phyloP scores from a whole-genome alignment of 768 basidiomycete genomes.

The Albatrellus ellisii region DNA sequence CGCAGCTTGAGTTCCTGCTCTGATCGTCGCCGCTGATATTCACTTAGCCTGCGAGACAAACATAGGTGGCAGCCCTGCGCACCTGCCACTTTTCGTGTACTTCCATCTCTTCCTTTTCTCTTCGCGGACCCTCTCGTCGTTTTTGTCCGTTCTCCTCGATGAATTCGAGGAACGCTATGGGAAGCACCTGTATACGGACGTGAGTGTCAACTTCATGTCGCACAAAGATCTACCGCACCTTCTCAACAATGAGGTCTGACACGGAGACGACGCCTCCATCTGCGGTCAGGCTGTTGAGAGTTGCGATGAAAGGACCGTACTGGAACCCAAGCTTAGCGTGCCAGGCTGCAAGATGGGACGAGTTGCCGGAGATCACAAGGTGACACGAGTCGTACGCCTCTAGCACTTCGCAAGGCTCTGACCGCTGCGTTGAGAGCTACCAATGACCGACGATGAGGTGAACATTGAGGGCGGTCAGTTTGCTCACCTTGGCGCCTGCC shows the following conservation, averaged over 20 bases:
- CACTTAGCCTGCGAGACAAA: too few relatives aligned
- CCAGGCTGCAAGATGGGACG: slow-evolving; percentile 80
- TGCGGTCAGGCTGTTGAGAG: slow-evolving; percentile 61
- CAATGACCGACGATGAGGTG: not conserved
- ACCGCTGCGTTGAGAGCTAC: slow-evolving; percentile 39
- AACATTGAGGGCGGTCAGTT: slow-evolving; percentile 1
- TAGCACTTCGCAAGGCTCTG: slow-evolving; percentile 73
- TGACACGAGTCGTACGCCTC: slow-evolving; percentile 61
- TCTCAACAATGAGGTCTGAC: slow-evolving; percentile 61
- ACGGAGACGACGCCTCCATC: slow-evolving; percentile 73
- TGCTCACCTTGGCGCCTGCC: slow-evolving; percentile 62
- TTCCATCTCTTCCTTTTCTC: slow-evolving; percentile 53
- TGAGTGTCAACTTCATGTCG: not conserved
- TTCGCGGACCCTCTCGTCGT: slow-evolving; percentile 46
- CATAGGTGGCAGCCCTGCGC: slow-evolving; percentile 7
- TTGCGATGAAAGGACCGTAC: slow-evolving; percentile 50
- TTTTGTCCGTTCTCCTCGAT: slow-evolving; percentile 34
- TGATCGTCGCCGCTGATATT: slow-evolving; percentile 40
- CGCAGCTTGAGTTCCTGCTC: slow-evolving; percentile 44
- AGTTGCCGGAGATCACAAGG: slow-evolving; percentile 70
- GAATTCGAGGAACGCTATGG: slow-evolving; percentile 73
- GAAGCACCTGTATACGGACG: slow-evolving; percentile 56
- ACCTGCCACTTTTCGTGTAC: slow-evolving; percentile 64
- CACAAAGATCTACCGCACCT: slow-evolving; percentile 26
- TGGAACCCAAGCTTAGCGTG: slow-evolving; percentile 78